Evolutionary conservation across 2,329 filamentous ascomycete genomes (phyloP), one percentile per base, ranked within the genome.

Genomic region (Xylariomycetidae sp.): DNA sequence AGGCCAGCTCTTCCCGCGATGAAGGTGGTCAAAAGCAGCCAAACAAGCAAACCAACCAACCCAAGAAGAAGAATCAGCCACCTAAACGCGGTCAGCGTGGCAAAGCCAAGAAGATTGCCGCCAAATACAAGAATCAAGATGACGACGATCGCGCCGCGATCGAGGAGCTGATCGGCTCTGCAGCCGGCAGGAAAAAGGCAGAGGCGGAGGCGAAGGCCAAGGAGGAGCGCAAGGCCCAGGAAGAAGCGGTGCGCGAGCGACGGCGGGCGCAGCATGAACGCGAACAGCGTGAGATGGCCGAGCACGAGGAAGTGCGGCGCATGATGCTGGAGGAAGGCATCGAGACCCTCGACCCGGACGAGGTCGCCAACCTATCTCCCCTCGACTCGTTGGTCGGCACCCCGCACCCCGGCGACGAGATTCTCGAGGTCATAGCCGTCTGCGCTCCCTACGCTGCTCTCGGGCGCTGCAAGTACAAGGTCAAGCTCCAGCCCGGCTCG

Each of bases 61-160:
- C 40, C 18, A 49, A 32, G 60, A 70, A 67, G 57, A 75, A 68
- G 52, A 58, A 43, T 10, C 48, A 55, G 22, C 68, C 58, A 37
- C 50, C 59, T 19, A 83, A 79, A 54, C 79, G 89, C 37, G 87
- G 88, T 19, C 87, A 93, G 57, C 79, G 76, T 37, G 74, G 73
- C 39, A 95, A 94, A 56, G 79, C 81, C 26, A 95, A 93, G 67
- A 94, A 92, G 58, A 79, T 86, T 2, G 86, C 86, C 4, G 68
- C 76, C 38, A 95, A 95, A 57, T 98, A 98, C 63, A 90, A 84
- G 28, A 69, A 93, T 48, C 92, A 96, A 67, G 90, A 96, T 49
- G 88, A 95, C 35, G 90, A 95, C 59, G 92, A 98, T 52, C 85
- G 88, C 10, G 76, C 74, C 6, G 74, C 89, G 0, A 87, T 88